Conservation (phyloP, 306 rosid genomes). For the Acacia confusa region DNA sequence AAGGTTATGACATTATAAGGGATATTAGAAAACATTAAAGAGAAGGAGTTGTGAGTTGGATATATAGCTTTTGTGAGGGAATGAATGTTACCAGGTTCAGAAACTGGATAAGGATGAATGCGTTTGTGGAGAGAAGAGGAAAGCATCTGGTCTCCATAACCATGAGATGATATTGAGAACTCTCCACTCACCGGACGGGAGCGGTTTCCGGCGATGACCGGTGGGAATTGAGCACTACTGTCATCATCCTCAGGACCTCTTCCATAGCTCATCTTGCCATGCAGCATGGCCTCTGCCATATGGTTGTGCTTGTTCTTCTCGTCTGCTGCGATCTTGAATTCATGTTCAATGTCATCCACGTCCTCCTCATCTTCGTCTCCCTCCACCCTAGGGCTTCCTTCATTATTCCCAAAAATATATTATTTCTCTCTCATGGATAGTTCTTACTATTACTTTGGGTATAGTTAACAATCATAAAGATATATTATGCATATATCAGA, state of each 20-base stretch:
- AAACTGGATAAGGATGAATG: slow-evolving; percentile 66
- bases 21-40: too few relatives aligned
- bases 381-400: slow-evolving; percentile 93
- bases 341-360: slow-evolving; percentile 88
- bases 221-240: slow-evolving; percentile 63
- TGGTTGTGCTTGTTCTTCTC: slow-evolving; percentile 56
- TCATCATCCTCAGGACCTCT: slow-evolving; percentile 70
- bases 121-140: slow-evolving; percentile 77
- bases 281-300: slow-evolving; percentile 76
- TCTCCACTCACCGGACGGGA: slow-evolving; percentile 61
- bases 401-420: neutral
- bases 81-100: slow-evolving; percentile 57
- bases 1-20: too few relatives aligned
- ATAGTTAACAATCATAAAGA: too few relatives aligned
- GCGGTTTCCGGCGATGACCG: slow-evolving; percentile 45
- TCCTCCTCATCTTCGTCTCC: slow-evolving; percentile 97
- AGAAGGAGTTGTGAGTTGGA: neutral
- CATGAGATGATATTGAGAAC: slow-evolving; percentile 62
- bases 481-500: neutral
- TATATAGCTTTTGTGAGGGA: neutral
- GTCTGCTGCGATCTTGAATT: slow-evolving; percentile 39
- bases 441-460: too few relatives aligned
- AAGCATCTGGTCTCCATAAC: slow-evolving; percentile 65
- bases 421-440: too few relatives aligned
- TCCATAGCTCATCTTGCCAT: slow-evolving; percentile 97